phyloP scores from a whole-genome alignment of 768 basidiomycete genomes.

The Obba rivulosa region DNA sequence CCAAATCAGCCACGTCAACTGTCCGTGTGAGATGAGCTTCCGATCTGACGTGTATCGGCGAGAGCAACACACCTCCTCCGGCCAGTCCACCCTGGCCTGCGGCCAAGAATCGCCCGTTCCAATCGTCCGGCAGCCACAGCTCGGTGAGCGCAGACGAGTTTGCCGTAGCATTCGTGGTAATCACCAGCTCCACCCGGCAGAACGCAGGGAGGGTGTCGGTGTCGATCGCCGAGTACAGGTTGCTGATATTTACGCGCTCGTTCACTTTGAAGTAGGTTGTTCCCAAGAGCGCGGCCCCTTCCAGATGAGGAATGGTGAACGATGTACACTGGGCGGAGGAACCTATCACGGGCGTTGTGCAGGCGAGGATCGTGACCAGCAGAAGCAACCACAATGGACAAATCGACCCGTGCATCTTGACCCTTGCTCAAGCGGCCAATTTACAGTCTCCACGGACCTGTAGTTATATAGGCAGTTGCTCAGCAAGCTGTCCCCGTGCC shows the following conservation, averaged over 20 bases:
- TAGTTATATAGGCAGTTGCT: too few species aligned
- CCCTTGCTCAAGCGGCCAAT: too few species aligned
- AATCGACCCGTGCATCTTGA: background rate
- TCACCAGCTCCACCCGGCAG: constrained; percentile 20
- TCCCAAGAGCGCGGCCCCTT: constrained; percentile 2
- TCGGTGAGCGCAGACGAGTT: constrained; percentile 17
- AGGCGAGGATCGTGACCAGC: constrained; percentile 2
- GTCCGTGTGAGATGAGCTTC: background rate
- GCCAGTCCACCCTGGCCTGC: constrained; percentile 25
- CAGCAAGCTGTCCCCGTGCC: too few species aligned
- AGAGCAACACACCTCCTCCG: constrained; percentile 18
- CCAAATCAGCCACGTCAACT: constrained; percentile 20
- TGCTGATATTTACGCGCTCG: constrained; percentile 16
- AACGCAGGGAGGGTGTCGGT: constrained; percentile 15
- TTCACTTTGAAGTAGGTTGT: constrained; percentile 13
- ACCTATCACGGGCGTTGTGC: background rate
- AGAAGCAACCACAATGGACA: background rate
- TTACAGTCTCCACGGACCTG: too few species aligned
- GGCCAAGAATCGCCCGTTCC: constrained; percentile 25
- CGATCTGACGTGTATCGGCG: background rate
- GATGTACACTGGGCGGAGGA: constrained; percentile 2
- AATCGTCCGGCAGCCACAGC: constrained; percentile 27
- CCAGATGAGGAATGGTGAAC: constrained; percentile 3
- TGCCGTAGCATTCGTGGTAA: constrained; percentile 20
- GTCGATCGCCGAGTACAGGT: constrained; percentile 16